Percentiles rank a stretch among this genome's conserved stretches.
phyloP scores from a whole-genome alignment of 371 early-diverging fungal genomes.

The Mucor indicus region DNA sequence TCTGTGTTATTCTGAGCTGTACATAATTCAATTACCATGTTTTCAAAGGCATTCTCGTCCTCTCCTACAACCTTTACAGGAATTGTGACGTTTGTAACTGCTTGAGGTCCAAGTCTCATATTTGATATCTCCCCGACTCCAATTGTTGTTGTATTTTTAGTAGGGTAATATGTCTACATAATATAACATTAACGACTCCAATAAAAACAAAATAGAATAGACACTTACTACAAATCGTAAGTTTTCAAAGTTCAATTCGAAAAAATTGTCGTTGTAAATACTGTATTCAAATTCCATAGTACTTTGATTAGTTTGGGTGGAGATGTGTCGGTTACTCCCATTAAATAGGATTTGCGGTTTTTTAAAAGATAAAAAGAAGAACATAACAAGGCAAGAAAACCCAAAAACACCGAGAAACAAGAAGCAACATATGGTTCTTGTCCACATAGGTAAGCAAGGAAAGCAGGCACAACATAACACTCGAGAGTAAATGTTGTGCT shows the following conservation, averaged over 20 bases:
- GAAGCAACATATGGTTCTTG: conserved; percentile 14
- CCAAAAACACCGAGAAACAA: conserved; percentile 4
- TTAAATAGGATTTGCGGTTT: conserved; percentile 3
- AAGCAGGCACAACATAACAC: conserved; percentile 10
- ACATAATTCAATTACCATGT: neutral
- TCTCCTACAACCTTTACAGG: conserved; percentile 1
- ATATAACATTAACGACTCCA: neutral
- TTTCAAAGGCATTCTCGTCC: neutral
- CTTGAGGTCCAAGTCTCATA: conserved; percentile 3
- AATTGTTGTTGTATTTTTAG: conserved; percentile 6
- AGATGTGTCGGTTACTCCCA: neutral
- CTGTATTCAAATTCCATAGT: conserved; percentile 1
- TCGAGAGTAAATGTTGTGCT: neutral
- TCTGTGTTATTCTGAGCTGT: neutral
- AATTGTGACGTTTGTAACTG: conserved; percentile 8
- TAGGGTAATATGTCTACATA: conserved; percentile 8
- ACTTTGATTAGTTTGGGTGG: too few species aligned
- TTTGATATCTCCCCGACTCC: conserved; percentile 6
- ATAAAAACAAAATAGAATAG: too few species aligned
- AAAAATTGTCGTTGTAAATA: conserved; percentile 11
- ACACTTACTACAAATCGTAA: conserved; percentile 9
- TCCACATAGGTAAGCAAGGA: conserved; percentile 16
- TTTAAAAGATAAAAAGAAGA: conserved; percentile 1
- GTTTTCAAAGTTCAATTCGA: conserved; percentile 9
- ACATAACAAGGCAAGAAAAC: neutral